A percentile compares a stretch with the other conserved stretches of the same genome.
Evolutionary conservation across 2,329 filamentous ascomycete genomes (phyloP).

Genomic region (Pseudocercospora fijiensis): DNA sequence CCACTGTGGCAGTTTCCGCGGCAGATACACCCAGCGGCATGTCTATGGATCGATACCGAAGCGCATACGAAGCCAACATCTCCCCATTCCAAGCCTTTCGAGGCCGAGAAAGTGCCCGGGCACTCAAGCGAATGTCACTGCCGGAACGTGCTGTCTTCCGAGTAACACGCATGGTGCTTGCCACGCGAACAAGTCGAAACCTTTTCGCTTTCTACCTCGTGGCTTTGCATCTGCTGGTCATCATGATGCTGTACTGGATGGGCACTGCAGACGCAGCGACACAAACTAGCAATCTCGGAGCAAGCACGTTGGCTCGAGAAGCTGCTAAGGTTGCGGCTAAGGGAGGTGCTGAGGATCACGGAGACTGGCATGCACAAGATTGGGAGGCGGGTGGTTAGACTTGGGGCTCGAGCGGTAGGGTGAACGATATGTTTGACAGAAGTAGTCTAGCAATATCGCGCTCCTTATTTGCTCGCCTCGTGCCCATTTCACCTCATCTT

Average conservation of each 20-base stretch:
- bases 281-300: slow-evolving; percentile 59
- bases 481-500: no score
- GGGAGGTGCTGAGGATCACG: slow-evolving; percentile 20
- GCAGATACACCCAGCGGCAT: slow-evolving; percentile 61
- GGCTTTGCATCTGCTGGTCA: slow-evolving; percentile 81
- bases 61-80: slow-evolving; percentile 91
- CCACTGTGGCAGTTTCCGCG: slow-evolving; percentile 61
- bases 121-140: slow-evolving; percentile 88
- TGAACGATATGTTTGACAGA: no score
- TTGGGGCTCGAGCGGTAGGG: no score
- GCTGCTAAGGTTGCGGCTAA: slow-evolving; percentile 12
- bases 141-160: slow-evolving; percentile 89
- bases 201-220: slow-evolving; percentile 91
- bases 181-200: slow-evolving; percentile 86
- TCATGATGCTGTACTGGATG: slow-evolving; percentile 82
- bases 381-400: slow-evolving; percentile 30
- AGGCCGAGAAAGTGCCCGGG: slow-evolving; percentile 85
- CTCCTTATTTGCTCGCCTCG: no score
- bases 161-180: slow-evolving; percentile 84
- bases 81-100: slow-evolving; percentile 95
- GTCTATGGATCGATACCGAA: slow-evolving; percentile 79
- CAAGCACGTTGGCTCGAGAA: slow-evolving; percentile 30
- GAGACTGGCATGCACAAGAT: slow-evolving; percentile 41
- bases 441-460: no score
- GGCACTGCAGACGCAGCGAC: slow-evolving; percentile 66